Conservation (phyloP, 257 asterid genomes). For the Avicennia marina region DNA sequence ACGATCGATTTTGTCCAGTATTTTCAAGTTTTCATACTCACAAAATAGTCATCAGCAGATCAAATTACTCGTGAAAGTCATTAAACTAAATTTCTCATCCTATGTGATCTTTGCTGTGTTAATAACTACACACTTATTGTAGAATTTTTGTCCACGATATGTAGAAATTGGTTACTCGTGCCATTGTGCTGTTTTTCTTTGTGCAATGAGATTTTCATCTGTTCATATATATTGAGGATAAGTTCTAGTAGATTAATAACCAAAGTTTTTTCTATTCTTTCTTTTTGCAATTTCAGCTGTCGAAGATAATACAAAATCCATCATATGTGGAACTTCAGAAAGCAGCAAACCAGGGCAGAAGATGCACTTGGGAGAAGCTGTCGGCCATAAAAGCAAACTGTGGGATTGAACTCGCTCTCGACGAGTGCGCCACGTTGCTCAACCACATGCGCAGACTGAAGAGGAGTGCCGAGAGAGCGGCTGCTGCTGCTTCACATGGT, state of each 20-base stretch:
- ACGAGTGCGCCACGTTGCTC: slow-evolving; percentile 78
- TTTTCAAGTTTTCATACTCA: too few species aligned
- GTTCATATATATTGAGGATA: too few species aligned
- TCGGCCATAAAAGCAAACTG: slow-evolving; percentile 92
- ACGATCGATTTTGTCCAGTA: too few species aligned
- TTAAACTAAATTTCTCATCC: too few species aligned
- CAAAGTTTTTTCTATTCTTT: neutral
- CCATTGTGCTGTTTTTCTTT: too few species aligned
- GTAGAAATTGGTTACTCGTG: too few species aligned
- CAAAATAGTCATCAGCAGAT: too few species aligned
- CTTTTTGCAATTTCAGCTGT: slow-evolving; percentile 40
- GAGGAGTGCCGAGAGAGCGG: slow-evolving; percentile 85
- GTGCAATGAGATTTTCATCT: too few species aligned
- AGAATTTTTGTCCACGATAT: too few species aligned
- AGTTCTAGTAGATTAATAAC: neutral
- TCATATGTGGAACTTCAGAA: slow-evolving; percentile 73
- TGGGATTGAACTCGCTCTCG: slow-evolving; percentile 91
- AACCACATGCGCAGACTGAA: slow-evolving; percentile 89
- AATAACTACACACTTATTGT: too few species aligned
- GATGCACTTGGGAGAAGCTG: slow-evolving; percentile 97
- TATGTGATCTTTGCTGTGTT: too few species aligned
- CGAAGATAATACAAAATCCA: slow-evolving; percentile 85
- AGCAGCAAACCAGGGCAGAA: slow-evolving; percentile 87
- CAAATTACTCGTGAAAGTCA: too few species aligned
- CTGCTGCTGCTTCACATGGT: slow-evolving; percentile 63